Conservation (phyloP, 768 basidiomycete genomes). For the Pholiota microspora region DNA sequence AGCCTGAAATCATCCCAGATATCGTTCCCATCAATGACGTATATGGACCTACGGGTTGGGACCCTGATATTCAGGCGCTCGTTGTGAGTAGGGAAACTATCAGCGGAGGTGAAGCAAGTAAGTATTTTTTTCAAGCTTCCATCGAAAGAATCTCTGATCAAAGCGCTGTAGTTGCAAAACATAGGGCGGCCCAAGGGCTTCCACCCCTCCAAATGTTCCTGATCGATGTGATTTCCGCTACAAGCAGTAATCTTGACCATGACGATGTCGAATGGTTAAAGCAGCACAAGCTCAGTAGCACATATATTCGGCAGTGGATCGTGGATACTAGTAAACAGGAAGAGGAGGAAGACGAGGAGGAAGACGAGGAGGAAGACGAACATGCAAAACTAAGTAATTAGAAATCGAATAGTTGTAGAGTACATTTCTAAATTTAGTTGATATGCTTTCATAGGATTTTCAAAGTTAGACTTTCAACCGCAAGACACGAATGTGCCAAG, state of each 20-base stretch:
- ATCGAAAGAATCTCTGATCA: too few species aligned
- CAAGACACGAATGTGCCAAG: too few species aligned
- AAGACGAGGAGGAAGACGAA: constrained; percentile 1
- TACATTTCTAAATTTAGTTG: too few species aligned
- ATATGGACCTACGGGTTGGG: constrained; percentile 87
- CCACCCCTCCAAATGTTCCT: constrained; percentile 65
- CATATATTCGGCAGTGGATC: constrained; percentile 90
- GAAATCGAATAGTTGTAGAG: background rate
- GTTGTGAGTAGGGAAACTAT: constrained; percentile 91
- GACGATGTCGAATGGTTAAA: constrained; percentile 70
- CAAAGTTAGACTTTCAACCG: too few species aligned
- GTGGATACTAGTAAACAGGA: constrained; percentile 31
- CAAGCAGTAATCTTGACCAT: constrained; percentile 53
- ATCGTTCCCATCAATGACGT: constrained; percentile 80
- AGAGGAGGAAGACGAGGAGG: constrained; percentile 14
- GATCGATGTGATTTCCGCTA: constrained; percentile 87
- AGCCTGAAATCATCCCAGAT: constrained; percentile 61
- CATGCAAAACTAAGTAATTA: background rate
- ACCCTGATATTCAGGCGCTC: constrained; percentile 86
- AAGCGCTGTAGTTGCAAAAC: constrained; percentile 60
- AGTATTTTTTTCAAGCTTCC: constrained; percentile 30
- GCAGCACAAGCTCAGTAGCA: constrained; percentile 91
- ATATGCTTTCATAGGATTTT: too few species aligned
- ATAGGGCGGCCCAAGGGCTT: constrained; percentile 54
- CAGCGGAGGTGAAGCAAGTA: constrained; percentile 71